Percentiles rank a stretch among this genome's conserved stretches.
Evolutionary conservation across 192 early-diverging fungal genomes (phyloP).

Genomic region (Geranomyces variabilis): DNA sequence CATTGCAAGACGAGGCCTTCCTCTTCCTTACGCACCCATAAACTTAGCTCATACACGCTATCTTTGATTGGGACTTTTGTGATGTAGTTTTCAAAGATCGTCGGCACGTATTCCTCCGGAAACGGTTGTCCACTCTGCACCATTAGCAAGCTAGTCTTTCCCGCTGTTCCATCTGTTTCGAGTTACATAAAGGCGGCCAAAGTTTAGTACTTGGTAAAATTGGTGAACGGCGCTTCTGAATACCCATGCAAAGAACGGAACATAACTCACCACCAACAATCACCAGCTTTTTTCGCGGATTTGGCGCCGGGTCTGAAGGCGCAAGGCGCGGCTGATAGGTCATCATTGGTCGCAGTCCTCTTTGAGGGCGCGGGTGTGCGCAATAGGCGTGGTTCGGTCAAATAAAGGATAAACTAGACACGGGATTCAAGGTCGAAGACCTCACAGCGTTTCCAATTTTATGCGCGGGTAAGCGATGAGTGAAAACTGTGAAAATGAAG

Average conservation of each 20-base stretch:
- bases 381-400: too few species aligned
- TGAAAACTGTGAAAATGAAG: too few species aligned
- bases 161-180: slow-evolving; percentile 46
- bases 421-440: too few species aligned
- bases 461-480: too few species aligned
- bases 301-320: neutral
- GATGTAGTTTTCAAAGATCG: slow-evolving; percentile 68
- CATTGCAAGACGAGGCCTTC: too few species aligned
- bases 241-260: neutral
- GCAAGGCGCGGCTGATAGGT: slow-evolving; percentile 12
- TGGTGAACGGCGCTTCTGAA: too few species aligned
- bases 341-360: neutral
- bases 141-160: slow-evolving; percentile 63
- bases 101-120: slow-evolving; percentile 70
- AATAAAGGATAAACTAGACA: too few species aligned
- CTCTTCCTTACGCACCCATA: slow-evolving; percentile 26
- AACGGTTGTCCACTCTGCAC: slow-evolving; percentile 52
- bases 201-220: too few species aligned
- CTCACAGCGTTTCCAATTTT: too few species aligned
- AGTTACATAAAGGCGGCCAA: neutral
- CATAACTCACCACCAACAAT: slow-evolving; percentile 50
- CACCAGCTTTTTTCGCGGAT: slow-evolving; percentile 51
- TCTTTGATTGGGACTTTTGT: slow-evolving; percentile 29
- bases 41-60: slow-evolving; percentile 23
- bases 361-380: too few species aligned